These are phyloP conservation scores for Selaginella moellendorffii DNA, from an alignment of 75 land plant species.

Conservation along the genomic window DNA sequence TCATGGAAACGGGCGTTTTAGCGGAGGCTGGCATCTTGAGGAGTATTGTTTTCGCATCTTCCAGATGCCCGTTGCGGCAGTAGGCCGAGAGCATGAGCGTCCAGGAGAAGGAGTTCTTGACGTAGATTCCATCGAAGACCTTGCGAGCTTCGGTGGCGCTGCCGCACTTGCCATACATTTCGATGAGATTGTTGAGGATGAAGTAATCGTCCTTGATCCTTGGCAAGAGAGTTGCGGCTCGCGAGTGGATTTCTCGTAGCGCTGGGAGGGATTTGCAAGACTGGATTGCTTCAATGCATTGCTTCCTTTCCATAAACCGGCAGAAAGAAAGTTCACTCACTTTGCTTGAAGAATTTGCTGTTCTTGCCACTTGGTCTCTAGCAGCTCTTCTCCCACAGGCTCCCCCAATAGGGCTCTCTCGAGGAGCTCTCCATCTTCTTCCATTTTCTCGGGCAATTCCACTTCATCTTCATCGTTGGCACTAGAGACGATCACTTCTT, in stretches of 20 bases:
- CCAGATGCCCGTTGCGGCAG: not conserved
- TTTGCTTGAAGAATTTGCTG: not conserved
- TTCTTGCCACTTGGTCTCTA: not conserved
- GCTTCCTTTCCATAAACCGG: not conserved
- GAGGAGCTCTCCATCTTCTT: not conserved
- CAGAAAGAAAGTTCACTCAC: too few relatives aligned
- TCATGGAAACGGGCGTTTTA: constrained; percentile 3
- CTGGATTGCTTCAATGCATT: not conserved
- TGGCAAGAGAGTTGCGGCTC: not conserved
- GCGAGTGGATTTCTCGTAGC: not conserved
- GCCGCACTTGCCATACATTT: constrained; percentile 4
- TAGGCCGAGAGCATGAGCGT: not conserved
- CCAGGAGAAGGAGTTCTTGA: not conserved
- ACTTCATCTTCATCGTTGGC: not conserved
- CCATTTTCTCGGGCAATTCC: too few relatives aligned
- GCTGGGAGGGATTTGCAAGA: not conserved
- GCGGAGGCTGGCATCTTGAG: not conserved
- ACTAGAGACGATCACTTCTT: too few relatives aligned
- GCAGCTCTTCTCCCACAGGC: not conserved
- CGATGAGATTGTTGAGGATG: not conserved
- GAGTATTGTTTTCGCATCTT: not conserved
- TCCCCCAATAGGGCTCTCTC: not conserved
- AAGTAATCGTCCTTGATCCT: not conserved
- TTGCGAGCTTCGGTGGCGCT: not conserved
- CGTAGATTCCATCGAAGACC: not conserved